Evolutionary conservation across 2,329 filamentous ascomycete genomes (phyloP).

Genomic region (Fusarium decemcellulare): DNA sequence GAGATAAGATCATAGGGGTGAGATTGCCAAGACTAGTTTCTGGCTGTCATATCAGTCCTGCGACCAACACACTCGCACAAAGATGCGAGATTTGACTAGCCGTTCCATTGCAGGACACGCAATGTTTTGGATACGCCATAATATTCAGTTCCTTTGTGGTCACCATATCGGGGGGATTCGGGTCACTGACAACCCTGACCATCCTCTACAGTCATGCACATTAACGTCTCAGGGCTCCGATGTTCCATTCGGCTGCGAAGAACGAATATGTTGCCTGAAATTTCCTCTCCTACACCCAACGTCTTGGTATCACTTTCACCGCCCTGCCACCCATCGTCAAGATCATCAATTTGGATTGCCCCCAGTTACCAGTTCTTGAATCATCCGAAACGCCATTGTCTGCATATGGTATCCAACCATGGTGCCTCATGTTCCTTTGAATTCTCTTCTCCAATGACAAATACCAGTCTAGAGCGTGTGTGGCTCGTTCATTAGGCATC

Average conservation of each 20-base stretch:
- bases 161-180: not conserved
- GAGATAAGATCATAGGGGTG: not conserved
- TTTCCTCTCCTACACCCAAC: not conserved
- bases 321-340: slow-evolving; percentile 4
- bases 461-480: not conserved
- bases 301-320: slow-evolving; percentile 19
- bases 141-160: too few species aligned
- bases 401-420: slow-evolving; percentile 10
- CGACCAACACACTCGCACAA: too few species aligned
- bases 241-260: slow-evolving; percentile 6
- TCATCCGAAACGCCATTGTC: slow-evolving; percentile 17
- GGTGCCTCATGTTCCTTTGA: not conserved
- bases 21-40: not conserved
- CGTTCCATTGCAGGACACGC: too few species aligned
- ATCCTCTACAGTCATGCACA: not conserved
- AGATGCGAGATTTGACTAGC: too few species aligned
- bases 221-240: not conserved
- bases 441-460: not conserved
- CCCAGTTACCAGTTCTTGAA: not conserved
- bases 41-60: too few species aligned
- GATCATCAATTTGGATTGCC: slow-evolving; percentile 6
- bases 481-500: slow-evolving; percentile 20
- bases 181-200: too few species aligned
- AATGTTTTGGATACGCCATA: too few species aligned
- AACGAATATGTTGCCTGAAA: not conserved